phyloP scores from a whole-genome alignment of 805 yeast species.

The Lipomyces yamanashiensis region DNA sequence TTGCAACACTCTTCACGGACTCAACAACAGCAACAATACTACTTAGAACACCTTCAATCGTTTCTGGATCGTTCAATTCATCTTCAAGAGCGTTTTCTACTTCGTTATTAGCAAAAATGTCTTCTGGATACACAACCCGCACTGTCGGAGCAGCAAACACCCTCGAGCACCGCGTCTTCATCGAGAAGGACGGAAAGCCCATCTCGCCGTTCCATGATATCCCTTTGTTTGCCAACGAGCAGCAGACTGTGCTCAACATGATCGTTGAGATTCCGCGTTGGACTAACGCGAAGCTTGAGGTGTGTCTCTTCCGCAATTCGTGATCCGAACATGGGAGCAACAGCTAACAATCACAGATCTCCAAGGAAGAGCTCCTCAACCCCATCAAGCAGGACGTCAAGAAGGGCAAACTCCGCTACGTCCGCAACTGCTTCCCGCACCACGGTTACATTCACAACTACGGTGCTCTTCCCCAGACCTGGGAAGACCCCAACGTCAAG shows the following conservation, averaged over 20 bases:
- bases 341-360: slow-evolving; percentile 28
- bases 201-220: slow-evolving; percentile 95
- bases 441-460: slow-evolving; percentile 98
- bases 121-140: slow-evolving; percentile 73
- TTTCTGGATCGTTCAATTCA: neutral
- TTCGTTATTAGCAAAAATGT: slow-evolving; percentile 6
- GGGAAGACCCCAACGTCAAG: slow-evolving; percentile 87
- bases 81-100: neutral
- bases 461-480: slow-evolving; percentile 98
- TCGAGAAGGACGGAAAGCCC: slow-evolving; percentile 92
- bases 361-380: slow-evolving; percentile 76
- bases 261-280: slow-evolving; percentile 98
- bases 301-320: no score
- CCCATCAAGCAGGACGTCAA: slow-evolving; percentile 97
- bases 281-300: slow-evolving; percentile 94
- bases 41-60: neutral
- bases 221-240: slow-evolving; percentile 91
- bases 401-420: slow-evolving; percentile 84
- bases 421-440: slow-evolving; percentile 97
- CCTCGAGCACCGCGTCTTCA: slow-evolving; percentile 86
- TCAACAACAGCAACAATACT: neutral
- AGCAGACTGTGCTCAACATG: slow-evolving; percentile 84
- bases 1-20: no score
- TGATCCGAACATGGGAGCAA: no score
- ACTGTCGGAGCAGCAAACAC: slow-evolving; percentile 96